Base-by-base conservation (phyloP, 148 eudicot genomes). In the Talinum fruticosum region DNA sequence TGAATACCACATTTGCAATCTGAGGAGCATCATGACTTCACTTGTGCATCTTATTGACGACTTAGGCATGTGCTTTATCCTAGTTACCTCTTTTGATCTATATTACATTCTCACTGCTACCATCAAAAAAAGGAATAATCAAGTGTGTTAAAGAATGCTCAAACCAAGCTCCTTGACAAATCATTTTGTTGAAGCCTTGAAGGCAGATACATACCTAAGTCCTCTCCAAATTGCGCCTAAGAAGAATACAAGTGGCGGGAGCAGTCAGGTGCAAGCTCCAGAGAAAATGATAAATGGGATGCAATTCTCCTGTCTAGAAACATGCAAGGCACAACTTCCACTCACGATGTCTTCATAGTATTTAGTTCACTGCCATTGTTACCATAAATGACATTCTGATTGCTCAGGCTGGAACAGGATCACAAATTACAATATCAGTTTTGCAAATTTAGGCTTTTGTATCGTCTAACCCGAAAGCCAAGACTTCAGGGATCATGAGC, bases 231-330 rank as follows among this genome's bases (percentile, higher is more conserved):
- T 49, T 32, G 64, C 23, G 64, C 38, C 5, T 30, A 6, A 72
- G 8, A 44, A 51, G 4, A 0, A 24, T 15, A 71, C 34, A 28
- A 13, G 23, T 71, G 41, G 28, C 6, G n/a, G n/a, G n/a, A n/a
- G 64, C 37, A 51, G 38, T 51, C 75, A 21, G 38, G 59, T 51
- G 16, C 36, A 51, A 72, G 38, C 75, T 72, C 64, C 64, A 49
- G 21, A 54, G 41, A 47, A 49, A 62, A 28, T 26, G 33, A 62
- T 5, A 24, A 6, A 6, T 18, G 1, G n/a, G 29, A 59, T 54
- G 61, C 61, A 54, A 54, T 8, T 54, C 61, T 19, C 61, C 61
- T 54, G 2, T 47, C 53, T 47, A 47, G 2, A 47, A 47, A 47
- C 53, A 51, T 51, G 19, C 6, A 18, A 51, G 57, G 19, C 1